phyloP scores from a whole-genome alignment of 2,329 filamentous ascomycete species.

The Pseudogymnoascus sp. region DNA sequence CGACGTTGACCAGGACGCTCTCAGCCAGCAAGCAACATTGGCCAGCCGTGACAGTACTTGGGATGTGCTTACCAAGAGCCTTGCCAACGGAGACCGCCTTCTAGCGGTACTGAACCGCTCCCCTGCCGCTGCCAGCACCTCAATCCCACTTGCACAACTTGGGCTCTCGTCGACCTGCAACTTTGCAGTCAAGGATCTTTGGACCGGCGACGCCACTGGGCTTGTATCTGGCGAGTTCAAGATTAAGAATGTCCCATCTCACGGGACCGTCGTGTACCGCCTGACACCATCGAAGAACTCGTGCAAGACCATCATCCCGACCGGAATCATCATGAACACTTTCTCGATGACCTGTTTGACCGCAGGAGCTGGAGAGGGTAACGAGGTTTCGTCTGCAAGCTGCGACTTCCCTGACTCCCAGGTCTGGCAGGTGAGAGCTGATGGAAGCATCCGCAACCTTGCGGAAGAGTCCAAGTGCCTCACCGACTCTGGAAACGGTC shows the following conservation, averaged over 20 bases:
- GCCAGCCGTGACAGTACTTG: constrained; percentile 34
- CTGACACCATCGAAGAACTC: constrained; percentile 29
- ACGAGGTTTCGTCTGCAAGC: constrained; percentile 27
- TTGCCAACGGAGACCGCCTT: constrained; percentile 39
- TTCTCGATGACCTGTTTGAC: constrained; percentile 38
- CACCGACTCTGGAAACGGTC: constrained; percentile 19
- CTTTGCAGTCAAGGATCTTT: constrained; percentile 35
- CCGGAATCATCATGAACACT: constrained; percentile 44
- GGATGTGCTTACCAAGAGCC: constrained; percentile 37
- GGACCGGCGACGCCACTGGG: constrained; percentile 30
- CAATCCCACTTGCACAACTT: constrained; percentile 25
- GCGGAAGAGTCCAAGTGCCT: constrained; percentile 20
- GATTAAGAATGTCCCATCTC: constrained; percentile 33
- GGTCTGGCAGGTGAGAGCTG: constrained; percentile 33
- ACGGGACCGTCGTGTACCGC: constrained; percentile 32
- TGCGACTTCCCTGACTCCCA: constrained; percentile 36
- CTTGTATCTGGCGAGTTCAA: constrained; percentile 27
- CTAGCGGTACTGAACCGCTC: constrained; percentile 41
- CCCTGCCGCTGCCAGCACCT: constrained; percentile 27
- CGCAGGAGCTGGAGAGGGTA: constrained; percentile 19
- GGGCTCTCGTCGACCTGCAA: constrained; percentile 14
- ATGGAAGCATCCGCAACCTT: constrained; percentile 34
- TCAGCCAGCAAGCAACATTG: constrained; percentile 30
- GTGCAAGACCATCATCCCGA: constrained; percentile 30
- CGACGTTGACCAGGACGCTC: constrained; percentile 12